A percentile compares a stretch with the other conserved stretches of the same genome.
These are phyloP conservation scores for Ampelomyces quisqualis DNA, from an alignment of 2,329 filamentous ascomycete species.

Conservation along the genomic window DNA sequence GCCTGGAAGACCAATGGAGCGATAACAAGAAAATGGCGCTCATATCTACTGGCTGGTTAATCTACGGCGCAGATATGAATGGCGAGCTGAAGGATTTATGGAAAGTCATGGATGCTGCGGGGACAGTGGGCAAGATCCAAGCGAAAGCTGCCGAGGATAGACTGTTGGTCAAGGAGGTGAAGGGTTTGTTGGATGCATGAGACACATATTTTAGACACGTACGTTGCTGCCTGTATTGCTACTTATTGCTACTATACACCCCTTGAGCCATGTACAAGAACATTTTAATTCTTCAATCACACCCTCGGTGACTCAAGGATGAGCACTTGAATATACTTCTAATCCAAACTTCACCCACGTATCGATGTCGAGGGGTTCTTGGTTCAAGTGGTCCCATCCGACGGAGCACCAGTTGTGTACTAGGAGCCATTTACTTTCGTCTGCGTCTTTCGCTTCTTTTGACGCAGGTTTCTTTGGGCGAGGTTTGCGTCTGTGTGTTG, in stretches of 20 bases:
- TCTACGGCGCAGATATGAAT: constrained; percentile 67
- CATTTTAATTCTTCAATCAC: no score
- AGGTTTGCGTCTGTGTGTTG: no score
- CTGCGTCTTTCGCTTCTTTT: neutral
- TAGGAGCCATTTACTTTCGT: neutral
- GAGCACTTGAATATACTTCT: no score
- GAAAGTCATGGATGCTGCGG: constrained; percentile 71
- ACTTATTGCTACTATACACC: no score
- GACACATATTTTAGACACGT: no score
- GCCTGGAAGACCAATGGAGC: constrained; percentile 49
- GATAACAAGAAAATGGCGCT: constrained; percentile 78
- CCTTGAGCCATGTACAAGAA: no score
- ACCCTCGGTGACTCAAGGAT: no score
- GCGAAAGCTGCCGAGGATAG: constrained; percentile 31
- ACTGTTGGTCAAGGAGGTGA: constrained; percentile 41
- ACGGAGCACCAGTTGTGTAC: constrained; percentile 1
- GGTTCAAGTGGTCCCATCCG: neutral
- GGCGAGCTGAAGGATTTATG: constrained; percentile 81
- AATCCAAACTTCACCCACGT: neutral
- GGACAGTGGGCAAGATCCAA: constrained; percentile 53
- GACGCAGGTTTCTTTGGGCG: no score
- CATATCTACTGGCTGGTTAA: constrained; percentile 71
- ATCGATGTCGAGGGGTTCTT: neutral
- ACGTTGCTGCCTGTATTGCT: no score
- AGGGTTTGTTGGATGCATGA: constrained; percentile 30